These are phyloP conservation scores for Rhodotorula graminis DNA, from an alignment of 768 basidiomycete genomes.

Conservation along the genomic window DNA sequence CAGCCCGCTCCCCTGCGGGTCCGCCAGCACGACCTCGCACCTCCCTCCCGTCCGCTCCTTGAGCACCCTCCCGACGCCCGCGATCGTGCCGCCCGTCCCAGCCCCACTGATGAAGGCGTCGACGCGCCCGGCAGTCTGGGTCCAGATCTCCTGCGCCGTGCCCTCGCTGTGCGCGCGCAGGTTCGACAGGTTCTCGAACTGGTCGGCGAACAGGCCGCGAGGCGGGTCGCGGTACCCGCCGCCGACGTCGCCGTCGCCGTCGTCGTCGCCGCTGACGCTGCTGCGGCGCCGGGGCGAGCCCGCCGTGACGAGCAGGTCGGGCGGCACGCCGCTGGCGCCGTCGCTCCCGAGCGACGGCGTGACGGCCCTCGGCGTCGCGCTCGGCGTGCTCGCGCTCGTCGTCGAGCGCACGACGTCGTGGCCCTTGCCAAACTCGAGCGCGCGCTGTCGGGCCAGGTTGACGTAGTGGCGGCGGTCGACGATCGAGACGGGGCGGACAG, in stretches of 20 bases:
- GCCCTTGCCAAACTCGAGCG: constrained; percentile 64
- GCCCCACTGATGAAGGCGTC: constrained; percentile 87
- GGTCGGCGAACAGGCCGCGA: constrained; percentile 88
- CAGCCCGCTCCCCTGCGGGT: constrained; percentile 90
- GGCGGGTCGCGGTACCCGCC: constrained; percentile 49
- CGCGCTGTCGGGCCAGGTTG: constrained; percentile 82
- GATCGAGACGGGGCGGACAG: constrained; percentile 85
- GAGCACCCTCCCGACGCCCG: constrained; percentile 73
- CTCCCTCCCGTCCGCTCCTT: constrained; percentile 63
- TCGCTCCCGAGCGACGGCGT: not conserved
- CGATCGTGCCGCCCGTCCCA: constrained; percentile 93
- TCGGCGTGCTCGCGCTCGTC: constrained; percentile 4
- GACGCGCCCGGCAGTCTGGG: constrained; percentile 75
- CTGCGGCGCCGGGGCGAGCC: not conserved
- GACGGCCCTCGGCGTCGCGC: not conserved
- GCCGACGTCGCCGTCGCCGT: constrained; percentile 5
- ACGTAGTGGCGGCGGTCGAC: constrained; percentile 83
- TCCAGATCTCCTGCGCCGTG: constrained; percentile 93
- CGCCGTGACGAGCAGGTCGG: constrained; percentile 23
- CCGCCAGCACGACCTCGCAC: constrained; percentile 69
- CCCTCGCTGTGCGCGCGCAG: constrained; percentile 80
- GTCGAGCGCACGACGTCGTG: constrained; percentile 25
- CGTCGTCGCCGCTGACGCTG: no score
- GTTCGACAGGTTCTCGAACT: constrained; percentile 94
- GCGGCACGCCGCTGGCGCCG: constrained; percentile 41